A percentile compares a stretch with the other conserved stretches of the same genome.
phyloP scores from a whole-genome alignment of 2,329 filamentous ascomycete species.

The Cercospora canescens region DNA sequence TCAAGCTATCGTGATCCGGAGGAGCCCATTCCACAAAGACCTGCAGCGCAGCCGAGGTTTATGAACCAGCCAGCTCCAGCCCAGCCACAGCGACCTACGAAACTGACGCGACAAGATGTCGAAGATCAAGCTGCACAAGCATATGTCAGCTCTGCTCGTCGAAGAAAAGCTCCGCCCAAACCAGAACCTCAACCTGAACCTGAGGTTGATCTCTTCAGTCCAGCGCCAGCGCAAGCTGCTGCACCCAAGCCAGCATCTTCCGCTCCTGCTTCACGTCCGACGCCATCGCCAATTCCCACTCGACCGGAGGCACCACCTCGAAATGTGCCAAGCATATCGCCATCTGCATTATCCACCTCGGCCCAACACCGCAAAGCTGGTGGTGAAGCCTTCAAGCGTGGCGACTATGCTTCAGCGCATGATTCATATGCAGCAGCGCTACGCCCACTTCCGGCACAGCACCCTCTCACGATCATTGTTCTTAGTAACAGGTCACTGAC shows the following conservation, averaged over 20 bases:
- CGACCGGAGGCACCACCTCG: slow-evolving; percentile 54
- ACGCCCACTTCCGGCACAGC: slow-evolving; percentile 68
- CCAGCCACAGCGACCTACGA: slow-evolving; percentile 48
- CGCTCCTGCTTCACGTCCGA: slow-evolving; percentile 27
- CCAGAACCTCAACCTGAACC: slow-evolving; percentile 32
- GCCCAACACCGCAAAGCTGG: slow-evolving; percentile 77
- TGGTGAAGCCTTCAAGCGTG: slow-evolving; percentile 87
- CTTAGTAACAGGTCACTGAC: slow-evolving; percentile 90
- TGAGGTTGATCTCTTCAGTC: slow-evolving; percentile 38
- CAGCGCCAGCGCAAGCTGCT: slow-evolving; percentile 19
- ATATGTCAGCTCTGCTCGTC: slow-evolving; percentile 82
- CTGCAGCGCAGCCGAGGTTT: slow-evolving; percentile 42
- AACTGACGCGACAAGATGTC: slow-evolving; percentile 69
- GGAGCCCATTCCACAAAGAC: slow-evolving; percentile 39
- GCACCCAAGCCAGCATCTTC: background rate
- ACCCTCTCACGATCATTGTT: slow-evolving; percentile 85
- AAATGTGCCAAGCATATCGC: slow-evolving; percentile 66
- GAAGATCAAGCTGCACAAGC: slow-evolving; percentile 81
- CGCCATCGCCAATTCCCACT: slow-evolving; percentile 42
- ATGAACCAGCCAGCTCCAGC: slow-evolving; percentile 42
- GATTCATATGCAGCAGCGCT: slow-evolving; percentile 78
- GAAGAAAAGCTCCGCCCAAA: slow-evolving; percentile 65
- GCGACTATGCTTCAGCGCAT: slow-evolving; percentile 87
- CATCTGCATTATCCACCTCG: slow-evolving; percentile 70
- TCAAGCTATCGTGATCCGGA: slow-evolving; percentile 30